These are phyloP conservation scores for Quambalaria eucalypti DNA, from an alignment of 1,284 basidiomycete genomes.

Conservation along the genomic window DNA sequence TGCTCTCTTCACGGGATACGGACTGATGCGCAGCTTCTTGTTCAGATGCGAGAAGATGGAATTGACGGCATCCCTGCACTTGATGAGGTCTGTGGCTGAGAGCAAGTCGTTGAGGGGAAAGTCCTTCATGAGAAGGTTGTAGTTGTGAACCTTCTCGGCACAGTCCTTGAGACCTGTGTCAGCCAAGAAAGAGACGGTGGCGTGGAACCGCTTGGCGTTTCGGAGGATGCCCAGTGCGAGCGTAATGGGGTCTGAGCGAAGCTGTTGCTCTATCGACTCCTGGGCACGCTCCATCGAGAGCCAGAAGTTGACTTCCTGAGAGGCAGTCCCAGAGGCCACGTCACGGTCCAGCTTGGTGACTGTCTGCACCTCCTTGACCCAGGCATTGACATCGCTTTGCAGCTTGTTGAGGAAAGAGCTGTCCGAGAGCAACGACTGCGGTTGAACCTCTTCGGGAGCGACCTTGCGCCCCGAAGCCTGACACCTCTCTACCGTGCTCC, in stretches of 20 bases:
- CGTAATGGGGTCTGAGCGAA: constrained; percentile 78
- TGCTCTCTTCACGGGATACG: constrained; percentile 89
- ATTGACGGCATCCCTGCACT: constrained; percentile 76
- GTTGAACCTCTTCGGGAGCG: constrained; percentile 66
- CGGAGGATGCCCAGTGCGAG: constrained; percentile 89
- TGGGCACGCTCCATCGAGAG: constrained; percentile 83
- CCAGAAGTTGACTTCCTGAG: constrained; percentile 99
- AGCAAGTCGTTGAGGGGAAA: constrained; percentile 93
- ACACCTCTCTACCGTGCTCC: constrained; percentile 60
- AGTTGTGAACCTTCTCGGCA: constrained; percentile 49
- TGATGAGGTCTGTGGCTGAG: constrained; percentile 88
- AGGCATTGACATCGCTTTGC: constrained; percentile 86
- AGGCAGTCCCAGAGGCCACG: constrained; percentile 88
- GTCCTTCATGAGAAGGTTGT: constrained; percentile 97
- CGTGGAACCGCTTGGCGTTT: constrained; percentile 92
- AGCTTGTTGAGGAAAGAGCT: constrained; percentile 86
- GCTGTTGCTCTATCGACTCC: constrained; percentile 83
- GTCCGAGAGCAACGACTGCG: constrained; percentile 65
- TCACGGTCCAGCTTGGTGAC: constrained; percentile 85
- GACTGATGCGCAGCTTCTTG: constrained; percentile 69
- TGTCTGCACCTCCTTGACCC: constrained; percentile 96
- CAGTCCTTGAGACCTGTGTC: constrained; percentile 82
- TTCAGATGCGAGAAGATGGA: constrained; percentile 89
- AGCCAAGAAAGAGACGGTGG: constrained; percentile 93
- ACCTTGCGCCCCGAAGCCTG: constrained; percentile 57